Evolutionary conservation across 2,329 filamentous ascomycete genomes (phyloP).

Genomic region (Pseudogymnoascus sp.): DNA sequence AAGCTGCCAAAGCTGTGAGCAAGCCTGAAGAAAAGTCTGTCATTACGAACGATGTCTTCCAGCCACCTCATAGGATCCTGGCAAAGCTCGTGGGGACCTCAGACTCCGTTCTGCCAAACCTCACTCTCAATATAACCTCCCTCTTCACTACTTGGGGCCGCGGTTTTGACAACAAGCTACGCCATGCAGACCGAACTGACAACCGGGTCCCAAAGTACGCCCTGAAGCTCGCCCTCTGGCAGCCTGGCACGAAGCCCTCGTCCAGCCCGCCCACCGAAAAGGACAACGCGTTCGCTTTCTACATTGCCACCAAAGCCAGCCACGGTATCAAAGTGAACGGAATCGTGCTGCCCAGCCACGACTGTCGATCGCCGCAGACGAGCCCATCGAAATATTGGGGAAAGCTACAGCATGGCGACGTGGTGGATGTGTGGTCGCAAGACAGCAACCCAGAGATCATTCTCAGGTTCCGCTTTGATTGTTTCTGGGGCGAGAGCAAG

Average conservation of each 20-base stretch:
- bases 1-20: neutral
- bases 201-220: conserved; percentile 72
- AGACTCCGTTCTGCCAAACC: conserved; percentile 55
- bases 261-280: conserved; percentile 44
- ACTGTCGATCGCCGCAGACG: conserved; percentile 44
- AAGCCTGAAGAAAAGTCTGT: neutral
- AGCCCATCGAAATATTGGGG: conserved; percentile 51
- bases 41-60: conserved; percentile 18
- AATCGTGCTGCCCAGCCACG: conserved; percentile 50
- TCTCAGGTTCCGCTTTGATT: conserved; percentile 24
- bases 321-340: conserved; percentile 71
- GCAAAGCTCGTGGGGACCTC: conserved; percentile 59
- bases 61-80: conserved; percentile 37
- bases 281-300: conserved; percentile 42
- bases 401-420: conserved; percentile 67
- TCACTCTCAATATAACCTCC: conserved; percentile 57
- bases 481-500: conserved; percentile 25
- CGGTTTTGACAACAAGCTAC: conserved; percentile 55
- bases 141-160: conserved; percentile 73
- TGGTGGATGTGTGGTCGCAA: conserved; percentile 61
- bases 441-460: conserved; percentile 28
- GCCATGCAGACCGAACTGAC: conserved; percentile 56
- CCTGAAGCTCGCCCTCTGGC: conserved; percentile 69
- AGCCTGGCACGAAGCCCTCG: conserved; percentile 54
- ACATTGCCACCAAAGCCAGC: conserved; percentile 71